phyloP scores from a whole-genome alignment of 1,139 yeast species.

The Saccharomyces hybrid region DNA sequence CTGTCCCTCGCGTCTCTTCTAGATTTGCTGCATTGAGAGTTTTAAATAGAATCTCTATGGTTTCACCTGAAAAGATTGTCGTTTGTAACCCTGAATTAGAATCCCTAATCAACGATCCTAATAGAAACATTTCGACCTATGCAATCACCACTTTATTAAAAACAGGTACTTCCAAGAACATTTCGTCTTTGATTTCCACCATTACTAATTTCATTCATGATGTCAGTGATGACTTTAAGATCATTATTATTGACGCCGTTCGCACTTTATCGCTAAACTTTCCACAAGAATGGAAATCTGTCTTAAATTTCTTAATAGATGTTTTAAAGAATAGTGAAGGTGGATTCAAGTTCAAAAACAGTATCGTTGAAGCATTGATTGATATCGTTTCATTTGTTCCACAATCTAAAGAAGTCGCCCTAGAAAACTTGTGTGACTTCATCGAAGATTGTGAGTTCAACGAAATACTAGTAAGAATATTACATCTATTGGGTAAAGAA shows the following conservation, averaged over 20 bases:
- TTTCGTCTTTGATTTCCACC: constrained; percentile 80
- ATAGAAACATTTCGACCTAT: constrained; percentile 88
- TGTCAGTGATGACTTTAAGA: constrained; percentile 91
- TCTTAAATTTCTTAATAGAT: constrained; percentile 76
- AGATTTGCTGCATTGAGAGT: constrained; percentile 91
- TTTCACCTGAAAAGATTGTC: constrained; percentile 70
- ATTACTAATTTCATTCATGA: constrained; percentile 89
- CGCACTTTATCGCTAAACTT: constrained; percentile 87
- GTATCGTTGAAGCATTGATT: constrained; percentile 85
- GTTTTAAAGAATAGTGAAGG: constrained; percentile 83
- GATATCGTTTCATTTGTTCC: constrained; percentile 87
- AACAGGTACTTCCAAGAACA: constrained; percentile 88
- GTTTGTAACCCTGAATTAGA: constrained; percentile 79
- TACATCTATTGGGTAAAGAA: constrained; percentile 86
- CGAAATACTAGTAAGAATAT: constrained; percentile 82
- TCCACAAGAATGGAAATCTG: constrained; percentile 80
- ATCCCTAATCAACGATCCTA: constrained; percentile 75
- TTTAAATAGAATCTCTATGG: constrained; percentile 76
- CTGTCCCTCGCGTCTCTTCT: constrained; percentile 86
- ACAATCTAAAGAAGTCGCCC: constrained; percentile 74
- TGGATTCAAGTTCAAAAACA: constrained; percentile 72
- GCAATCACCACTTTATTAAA: constrained; percentile 93
- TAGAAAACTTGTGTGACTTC: constrained; percentile 88
- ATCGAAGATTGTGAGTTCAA: constrained; percentile 98
- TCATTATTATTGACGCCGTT: constrained; percentile 90